Evolutionary conservation across 2,329 filamentous ascomycete genomes (phyloP), one percentile per base, ranked within the genome.

Genomic region (Talaromyces rugulosus): DNA sequence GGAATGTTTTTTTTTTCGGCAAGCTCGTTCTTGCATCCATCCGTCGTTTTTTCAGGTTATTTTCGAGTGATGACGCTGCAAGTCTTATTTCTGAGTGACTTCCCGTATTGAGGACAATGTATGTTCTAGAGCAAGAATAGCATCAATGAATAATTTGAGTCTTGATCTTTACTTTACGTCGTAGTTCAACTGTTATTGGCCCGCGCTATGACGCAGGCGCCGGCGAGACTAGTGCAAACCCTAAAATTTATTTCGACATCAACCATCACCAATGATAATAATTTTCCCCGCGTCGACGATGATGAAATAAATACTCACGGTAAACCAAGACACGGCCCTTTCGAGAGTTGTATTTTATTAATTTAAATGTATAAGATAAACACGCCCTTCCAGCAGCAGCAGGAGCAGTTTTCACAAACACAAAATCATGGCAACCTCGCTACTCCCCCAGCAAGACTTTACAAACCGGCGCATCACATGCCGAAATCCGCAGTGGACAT

Each of bases 401-500:
- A 47, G n/a, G n/a, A n/a, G 23, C 11, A 27, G 12, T 8, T 36
- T 8, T 36, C 33, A 27, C 18, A 47, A 8, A 14, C 1, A 5
- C 16, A 16, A 44, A 18, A 5, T n/a, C 44, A 47, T 47, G 44
- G 44, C 44, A 47, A 47, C 44, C 8, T 9, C 44, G 11, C 63
- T 28, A 18, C 14, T 56, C 16, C 42, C 11, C 2, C 34, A 59
- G 44, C 16, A 66, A 53, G 62, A 65, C 44, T 14, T 18, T 28
- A 27, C 18, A 31, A 60, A 31, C 28, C 58, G 33, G 12, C 68
- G 69, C 56, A 76, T 79, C 67, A 78, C 74, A n/a, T 70, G 74
- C 57, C 77, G 77, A 60, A 75, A 74, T 64, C 76, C 76, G n/a
- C 70, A 70, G 61, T 79, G 77, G 77, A 77, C 76, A 30, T 79